phyloP scores from a whole-genome alignment of 2,329 filamentous ascomycete genomes.

The Colletotrichum aenigma region DNA sequence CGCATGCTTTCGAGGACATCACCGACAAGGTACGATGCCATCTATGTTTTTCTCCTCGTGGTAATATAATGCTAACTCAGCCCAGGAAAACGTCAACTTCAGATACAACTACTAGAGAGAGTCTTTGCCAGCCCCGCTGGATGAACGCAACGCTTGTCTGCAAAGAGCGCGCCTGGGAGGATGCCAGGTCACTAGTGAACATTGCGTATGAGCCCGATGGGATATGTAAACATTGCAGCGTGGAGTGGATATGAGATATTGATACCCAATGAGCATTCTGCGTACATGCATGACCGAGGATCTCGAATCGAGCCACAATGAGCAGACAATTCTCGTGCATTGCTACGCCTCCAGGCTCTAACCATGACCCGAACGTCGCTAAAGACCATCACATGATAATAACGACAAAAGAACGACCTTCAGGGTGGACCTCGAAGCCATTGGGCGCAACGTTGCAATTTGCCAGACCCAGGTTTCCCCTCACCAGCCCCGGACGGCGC shows the following conservation, averaged over 20 bases:
- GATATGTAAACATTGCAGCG: neutral
- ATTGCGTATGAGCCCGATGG: neutral
- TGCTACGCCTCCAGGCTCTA: neutral
- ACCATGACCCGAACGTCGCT: neutral
- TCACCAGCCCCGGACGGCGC: neutral
- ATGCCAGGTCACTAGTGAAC: neutral
- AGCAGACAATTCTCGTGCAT: neutral
- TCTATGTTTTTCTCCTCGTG: constrained; percentile 48
- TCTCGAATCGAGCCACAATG: neutral
- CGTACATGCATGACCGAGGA: neutral
- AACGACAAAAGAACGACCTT: neutral
- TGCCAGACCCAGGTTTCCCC: neutral
- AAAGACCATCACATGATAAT: neutral
- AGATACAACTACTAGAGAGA: neutral
- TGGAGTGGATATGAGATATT: neutral
- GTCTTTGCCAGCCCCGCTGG: neutral
- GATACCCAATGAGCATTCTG: neutral
- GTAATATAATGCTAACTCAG: neutral
- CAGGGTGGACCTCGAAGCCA: neutral
- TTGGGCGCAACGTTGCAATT: neutral
- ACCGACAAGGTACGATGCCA: constrained; percentile 65
- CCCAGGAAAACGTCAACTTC: constrained; percentile 11
- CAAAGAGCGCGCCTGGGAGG: neutral
- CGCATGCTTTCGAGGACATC: constrained; percentile 65
- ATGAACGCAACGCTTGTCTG: neutral